Base-by-base conservation (phyloP, 805 yeast species). In the Priceomyces castillae region DNA sequence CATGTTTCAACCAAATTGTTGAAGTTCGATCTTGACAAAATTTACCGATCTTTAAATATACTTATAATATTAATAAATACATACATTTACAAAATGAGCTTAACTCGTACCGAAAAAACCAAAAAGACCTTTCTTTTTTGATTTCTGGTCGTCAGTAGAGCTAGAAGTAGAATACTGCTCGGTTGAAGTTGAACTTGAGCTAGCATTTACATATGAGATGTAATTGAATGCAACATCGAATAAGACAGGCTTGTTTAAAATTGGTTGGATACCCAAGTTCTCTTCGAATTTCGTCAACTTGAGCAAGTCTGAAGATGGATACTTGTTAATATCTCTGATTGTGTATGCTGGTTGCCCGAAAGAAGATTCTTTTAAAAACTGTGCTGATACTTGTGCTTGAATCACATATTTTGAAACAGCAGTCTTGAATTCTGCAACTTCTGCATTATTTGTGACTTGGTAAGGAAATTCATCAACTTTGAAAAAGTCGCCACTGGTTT, bases 161-260 rank as follows among this genome's bases (percentile, higher is more conserved):
- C 53, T 34, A 3, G 54, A 26, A 9, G 54, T 16, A 30, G 47
- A 42, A 9, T 34, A 25, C 15, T 28, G 15, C 7, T 28, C 31
- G 19, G 44, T 30, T 10, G 42, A 12, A 37, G 46, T 36, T 20
- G 46, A 19, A 14, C 47, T 46, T 26, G 43, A 44, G 23, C 54
- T 54, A 9, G 59, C 66, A 40, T 58, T 41, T 31, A 66, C 69
- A 55, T 81, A 82, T 28, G 74, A 71, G 41, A 90, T 76, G 57
- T 86, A 90, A 60, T 90, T 90, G 71, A 74, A 90, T 0, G 95
- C 98, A 50, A 88, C 72, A 60, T 92, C 99, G 56, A 89, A 94
- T 56, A 90, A 76, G 7, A 90, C 95, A 0, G 99, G 97, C 64
- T 94, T 92, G 44, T 84, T 78, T 41, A 81, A 75, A 1, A 86